Percentiles rank a stretch among this genome's conserved stretches.
Evolutionary conservation across 768 basidiomycete species (phyloP).

Genomic region (Wakefieldia striispora): DNA sequence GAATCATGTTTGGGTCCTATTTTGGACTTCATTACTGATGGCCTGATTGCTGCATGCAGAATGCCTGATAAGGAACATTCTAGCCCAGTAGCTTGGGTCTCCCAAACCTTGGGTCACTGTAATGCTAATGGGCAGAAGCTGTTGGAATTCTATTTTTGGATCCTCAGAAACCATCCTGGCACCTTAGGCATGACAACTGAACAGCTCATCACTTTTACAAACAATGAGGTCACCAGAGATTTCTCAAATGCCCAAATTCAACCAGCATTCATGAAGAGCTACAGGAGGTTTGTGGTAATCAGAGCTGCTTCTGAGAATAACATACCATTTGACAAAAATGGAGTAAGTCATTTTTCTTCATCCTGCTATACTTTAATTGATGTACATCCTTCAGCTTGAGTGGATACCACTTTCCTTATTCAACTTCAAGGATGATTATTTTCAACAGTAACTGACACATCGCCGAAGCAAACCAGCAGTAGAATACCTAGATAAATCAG

Average conservation of each 20-base stretch:
- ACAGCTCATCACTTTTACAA: conserved; percentile 38
- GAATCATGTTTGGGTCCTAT: conserved; percentile 20
- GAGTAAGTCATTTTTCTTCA: conserved; percentile 39
- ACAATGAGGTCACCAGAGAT: conserved; percentile 47
- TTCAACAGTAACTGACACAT: conserved; percentile 12
- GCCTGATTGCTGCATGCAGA: conserved; percentile 51
- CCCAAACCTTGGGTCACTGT: conserved; percentile 17
- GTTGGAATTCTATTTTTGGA: conserved; percentile 41
- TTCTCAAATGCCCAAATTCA: conserved; percentile 57
- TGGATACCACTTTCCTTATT: conserved; percentile 47
- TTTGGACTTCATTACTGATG: conserved; percentile 44
- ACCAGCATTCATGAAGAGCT: conserved; percentile 56
- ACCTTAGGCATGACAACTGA: conserved; percentile 33
- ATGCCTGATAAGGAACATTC: conserved; percentile 42
- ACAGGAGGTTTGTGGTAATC: conserved; percentile 67
- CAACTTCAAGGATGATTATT: conserved; percentile 60
- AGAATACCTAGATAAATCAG: not conserved
- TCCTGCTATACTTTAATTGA: not conserved
- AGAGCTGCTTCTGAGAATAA: conserved; percentile 35
- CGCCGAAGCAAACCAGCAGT: not conserved
- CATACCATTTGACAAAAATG: conserved; percentile 33
- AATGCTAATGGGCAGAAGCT: conserved; percentile 31
- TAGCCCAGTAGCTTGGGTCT: conserved; percentile 23
- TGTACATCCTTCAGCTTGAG: conserved; percentile 47
- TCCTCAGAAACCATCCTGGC: conserved; percentile 23